Percentiles rank a stretch among this genome's conserved stretches.
These are phyloP conservation scores for Saturnispora besseyi DNA, from an alignment of 805 yeast genomes.

Conservation along the genomic window DNA sequence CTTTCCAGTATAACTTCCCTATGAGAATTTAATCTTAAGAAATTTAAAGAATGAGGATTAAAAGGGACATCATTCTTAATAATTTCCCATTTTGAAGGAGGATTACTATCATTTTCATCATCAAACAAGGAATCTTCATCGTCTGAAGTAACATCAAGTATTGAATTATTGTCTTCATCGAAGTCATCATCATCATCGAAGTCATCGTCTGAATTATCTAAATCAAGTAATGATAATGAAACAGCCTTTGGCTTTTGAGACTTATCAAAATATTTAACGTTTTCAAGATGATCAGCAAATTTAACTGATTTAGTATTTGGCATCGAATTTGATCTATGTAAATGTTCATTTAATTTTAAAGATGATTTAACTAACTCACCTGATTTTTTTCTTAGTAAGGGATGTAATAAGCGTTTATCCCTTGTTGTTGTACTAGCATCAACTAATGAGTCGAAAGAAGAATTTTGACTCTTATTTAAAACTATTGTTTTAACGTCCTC, in stretches of 20 bases:
- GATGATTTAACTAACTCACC: slow-evolving; percentile 43
- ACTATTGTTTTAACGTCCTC: background rate
- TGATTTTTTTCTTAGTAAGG: slow-evolving; percentile 41
- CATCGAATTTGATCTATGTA: slow-evolving; percentile 37
- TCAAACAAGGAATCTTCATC: slow-evolving; percentile 16
- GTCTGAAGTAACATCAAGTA: background rate
- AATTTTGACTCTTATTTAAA: background rate
- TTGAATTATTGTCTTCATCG: background rate
- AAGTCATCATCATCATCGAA: slow-evolving; percentile 12
- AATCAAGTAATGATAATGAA: slow-evolving; percentile 27
- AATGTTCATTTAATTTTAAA: slow-evolving; percentile 35
- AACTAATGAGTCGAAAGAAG: background rate
- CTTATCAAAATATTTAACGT: slow-evolving; percentile 57
- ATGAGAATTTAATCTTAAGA: slow-evolving; percentile 25
- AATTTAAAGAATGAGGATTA: slow-evolving; percentile 21
- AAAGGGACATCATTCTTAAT: slow-evolving; percentile 26
- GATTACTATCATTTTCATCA: slow-evolving; percentile 1
- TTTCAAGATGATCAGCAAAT: slow-evolving; percentile 52
- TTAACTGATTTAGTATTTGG: slow-evolving; percentile 52
- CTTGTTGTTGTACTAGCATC: background rate
- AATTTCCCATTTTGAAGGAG: slow-evolving; percentile 23
- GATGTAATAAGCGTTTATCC: background rate
- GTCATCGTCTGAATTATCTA: slow-evolving; percentile 9
- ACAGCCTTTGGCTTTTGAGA: slow-evolving; percentile 53
- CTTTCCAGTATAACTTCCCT: slow-evolving; percentile 28